Evolutionary conservation across 139 green algal species (phyloP).

Genomic region (Chlorella ohadii): DNA sequence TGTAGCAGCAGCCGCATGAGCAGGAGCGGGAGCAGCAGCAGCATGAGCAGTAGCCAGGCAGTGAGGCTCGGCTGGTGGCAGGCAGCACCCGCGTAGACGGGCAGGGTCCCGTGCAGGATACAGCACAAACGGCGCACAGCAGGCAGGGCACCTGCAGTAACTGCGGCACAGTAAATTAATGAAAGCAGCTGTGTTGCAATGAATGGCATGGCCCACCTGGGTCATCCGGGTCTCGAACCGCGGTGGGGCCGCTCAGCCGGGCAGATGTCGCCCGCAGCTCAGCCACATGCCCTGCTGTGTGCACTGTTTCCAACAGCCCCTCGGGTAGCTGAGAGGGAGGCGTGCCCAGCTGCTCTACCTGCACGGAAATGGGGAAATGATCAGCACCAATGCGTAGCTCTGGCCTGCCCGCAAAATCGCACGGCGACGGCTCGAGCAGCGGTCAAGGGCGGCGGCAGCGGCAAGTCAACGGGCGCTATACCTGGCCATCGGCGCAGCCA

Average conservation of each 20-base stretch:
- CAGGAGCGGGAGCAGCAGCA: not conserved
- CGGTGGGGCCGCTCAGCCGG: not conserved
- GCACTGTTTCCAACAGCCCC: conserved; percentile 57
- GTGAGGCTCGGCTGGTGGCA: not conserved
- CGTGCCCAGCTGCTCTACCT: conserved; percentile 16
- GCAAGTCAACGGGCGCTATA: not conserved
- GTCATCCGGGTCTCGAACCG: conserved; percentile 17
- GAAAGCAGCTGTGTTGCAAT: too few relatives aligned
- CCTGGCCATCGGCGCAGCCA: not conserved
- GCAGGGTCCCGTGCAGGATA: too few relatives aligned
- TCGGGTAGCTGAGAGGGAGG: conserved; percentile 16
- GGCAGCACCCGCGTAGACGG: not conserved
- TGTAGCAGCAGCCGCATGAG: not conserved
- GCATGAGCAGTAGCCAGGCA: not conserved
- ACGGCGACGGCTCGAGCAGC: too few relatives aligned
- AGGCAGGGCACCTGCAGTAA: too few relatives aligned
- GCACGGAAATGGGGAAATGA: not conserved
- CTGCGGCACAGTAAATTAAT: too few relatives aligned
- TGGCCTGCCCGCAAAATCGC: too few relatives aligned
- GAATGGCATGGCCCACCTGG: conserved; percentile 11
- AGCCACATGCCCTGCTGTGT: conserved; percentile 58
- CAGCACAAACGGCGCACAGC: too few relatives aligned
- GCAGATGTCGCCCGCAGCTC: conserved; percentile 36
- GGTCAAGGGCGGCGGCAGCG: not conserved
- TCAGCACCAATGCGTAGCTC: too few relatives aligned